phyloP scores from a whole-genome alignment of 148 eudicot genomes.

The Persicaria tinctoria region DNA sequence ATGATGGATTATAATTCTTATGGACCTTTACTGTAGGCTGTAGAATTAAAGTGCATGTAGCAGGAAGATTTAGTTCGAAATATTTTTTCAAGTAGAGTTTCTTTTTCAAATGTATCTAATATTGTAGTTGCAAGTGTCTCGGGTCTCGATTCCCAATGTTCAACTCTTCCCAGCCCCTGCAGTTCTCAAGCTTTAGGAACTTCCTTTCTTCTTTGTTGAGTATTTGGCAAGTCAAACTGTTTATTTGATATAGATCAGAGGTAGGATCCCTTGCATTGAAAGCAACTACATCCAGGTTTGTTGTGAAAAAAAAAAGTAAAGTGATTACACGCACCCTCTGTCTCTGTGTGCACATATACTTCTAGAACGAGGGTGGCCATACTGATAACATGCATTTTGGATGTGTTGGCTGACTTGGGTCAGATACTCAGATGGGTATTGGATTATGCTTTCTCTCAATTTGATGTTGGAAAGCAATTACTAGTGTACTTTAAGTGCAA shows the following conservation, averaged over 20 bases:
- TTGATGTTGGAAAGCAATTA: too few relatives aligned
- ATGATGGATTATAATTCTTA: not conserved
- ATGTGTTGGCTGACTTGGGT: too few relatives aligned
- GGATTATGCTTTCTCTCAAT: too few relatives aligned
- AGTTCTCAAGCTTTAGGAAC: not conserved
- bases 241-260: conserved; percentile 28
- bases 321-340: too few relatives aligned
- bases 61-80: not conserved
- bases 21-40: not conserved
- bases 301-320: not conserved
- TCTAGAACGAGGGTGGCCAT: too few relatives aligned
- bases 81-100: not conserved
- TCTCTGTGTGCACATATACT: too few relatives aligned
- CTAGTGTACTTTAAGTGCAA: too few relatives aligned
- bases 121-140: not conserved
- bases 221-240: not conserved
- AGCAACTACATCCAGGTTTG: conserved; percentile 88
- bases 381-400: too few relatives aligned
- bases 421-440: too few relatives aligned
- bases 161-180: not conserved
- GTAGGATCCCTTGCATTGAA: conserved; percentile 52
- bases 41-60: not conserved
- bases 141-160: not conserved
- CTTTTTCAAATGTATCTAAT: not conserved
- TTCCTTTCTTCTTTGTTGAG: not conserved